Conservation (phyloP, 2,329 filamentous ascomycete species). For the Ceratocystis cubensis region DNA sequence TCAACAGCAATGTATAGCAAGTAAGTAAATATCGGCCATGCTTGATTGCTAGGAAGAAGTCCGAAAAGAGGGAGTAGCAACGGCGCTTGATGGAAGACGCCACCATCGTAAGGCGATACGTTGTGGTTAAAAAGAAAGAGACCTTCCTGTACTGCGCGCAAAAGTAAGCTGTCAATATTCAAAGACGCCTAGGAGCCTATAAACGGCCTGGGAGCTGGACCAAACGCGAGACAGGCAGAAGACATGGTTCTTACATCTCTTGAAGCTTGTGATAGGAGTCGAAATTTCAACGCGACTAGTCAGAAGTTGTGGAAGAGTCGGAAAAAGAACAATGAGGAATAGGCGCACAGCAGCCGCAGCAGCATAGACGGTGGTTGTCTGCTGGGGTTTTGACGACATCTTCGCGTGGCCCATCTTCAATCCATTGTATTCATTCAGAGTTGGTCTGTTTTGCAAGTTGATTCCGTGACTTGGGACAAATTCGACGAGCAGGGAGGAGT, state of each 20-base stretch:
- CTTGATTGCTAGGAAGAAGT: constrained; percentile 58
- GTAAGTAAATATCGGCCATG: constrained; percentile 60
- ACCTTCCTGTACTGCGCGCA: constrained; percentile 70
- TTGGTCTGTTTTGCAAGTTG: background rate
- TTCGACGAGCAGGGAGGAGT: background rate
- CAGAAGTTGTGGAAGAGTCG: constrained; percentile 69
- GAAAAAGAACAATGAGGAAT: constrained; percentile 67
- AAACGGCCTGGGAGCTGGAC: background rate
- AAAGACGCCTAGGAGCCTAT: background rate
- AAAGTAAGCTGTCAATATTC: constrained; percentile 10
- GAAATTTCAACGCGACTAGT: constrained; percentile 91
- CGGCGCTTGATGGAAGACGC: constrained; percentile 70
- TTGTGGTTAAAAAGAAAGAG: constrained; percentile 93
- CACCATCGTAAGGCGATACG: constrained; percentile 93
- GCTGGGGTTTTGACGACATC: constrained; percentile 19
- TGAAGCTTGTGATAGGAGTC: constrained; percentile 95
- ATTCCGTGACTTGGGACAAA: background rate
- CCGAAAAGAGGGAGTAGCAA: constrained; percentile 85
- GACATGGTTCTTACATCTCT: constrained; percentile 57
- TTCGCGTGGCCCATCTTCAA: constrained; percentile 17
- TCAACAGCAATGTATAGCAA: constrained; percentile 73
- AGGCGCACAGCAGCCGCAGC: constrained; percentile 68
- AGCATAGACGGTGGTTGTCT: constrained; percentile 44
- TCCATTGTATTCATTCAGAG: constrained; percentile 18
- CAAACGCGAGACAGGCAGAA: background rate